Conservation (phyloP, 2,329 filamentous ascomycete species). For the Hymenoscyphus fructigenus region DNA sequence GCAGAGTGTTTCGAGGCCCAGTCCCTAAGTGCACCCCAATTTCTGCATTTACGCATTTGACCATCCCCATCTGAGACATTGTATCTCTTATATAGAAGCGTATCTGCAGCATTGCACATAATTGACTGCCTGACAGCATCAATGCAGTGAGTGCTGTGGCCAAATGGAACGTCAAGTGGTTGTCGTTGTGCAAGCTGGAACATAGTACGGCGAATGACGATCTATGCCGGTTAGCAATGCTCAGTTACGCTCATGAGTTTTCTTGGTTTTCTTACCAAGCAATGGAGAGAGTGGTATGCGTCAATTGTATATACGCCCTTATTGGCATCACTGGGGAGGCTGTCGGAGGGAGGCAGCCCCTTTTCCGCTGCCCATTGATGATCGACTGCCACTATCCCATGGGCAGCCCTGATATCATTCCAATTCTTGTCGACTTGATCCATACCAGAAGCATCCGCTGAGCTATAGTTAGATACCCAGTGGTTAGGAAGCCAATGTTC, state of each 20-base stretch:
- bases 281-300: conserved; percentile 2
- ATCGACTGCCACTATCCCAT: conserved; percentile 10
- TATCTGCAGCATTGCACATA: conserved; percentile 1
- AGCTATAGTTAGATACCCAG: conserved; percentile 1
- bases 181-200: neutral
- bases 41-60: neutral
- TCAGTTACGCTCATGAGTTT: no score
- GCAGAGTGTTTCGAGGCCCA: conserved; percentile 2
- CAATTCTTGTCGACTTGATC: neutral
- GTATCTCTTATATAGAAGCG: neutral
- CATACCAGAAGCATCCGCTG: neutral
- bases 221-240: no score
- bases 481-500: neutral
- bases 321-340: neutral
- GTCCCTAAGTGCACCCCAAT: neutral
- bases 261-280: neutral
- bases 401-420: neutral
- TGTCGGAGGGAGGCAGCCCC: neutral
- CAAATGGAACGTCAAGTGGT: neutral
- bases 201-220: neutral
- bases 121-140: neutral
- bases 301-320: conserved; percentile 9
- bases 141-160: conserved; percentile 2
- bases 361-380: neutral
- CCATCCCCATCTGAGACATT: conserved; percentile 2